Base-by-base conservation (phyloP, 2,329 filamentous ascomycete species). In the Ascochyta lentis region DNA sequence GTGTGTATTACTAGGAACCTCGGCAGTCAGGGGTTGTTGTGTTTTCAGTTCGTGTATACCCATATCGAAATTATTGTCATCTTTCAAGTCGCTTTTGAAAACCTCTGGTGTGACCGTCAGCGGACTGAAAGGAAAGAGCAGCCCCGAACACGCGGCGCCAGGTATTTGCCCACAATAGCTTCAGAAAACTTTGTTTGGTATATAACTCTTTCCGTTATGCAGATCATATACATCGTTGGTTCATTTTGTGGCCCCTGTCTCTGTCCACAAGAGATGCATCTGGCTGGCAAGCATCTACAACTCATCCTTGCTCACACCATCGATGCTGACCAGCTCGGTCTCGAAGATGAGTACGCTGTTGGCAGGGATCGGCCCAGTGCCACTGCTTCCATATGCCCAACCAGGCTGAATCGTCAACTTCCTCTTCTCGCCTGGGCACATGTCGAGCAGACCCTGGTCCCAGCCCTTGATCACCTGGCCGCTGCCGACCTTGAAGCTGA, bases 381-480 rank as follows among this genome's bases (percentile, higher is more conserved):
- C 84, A 58, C 89, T 85, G 61, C 87, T 80, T 56, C 94, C 94
- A 74, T 97, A 98, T 46, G 88, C 94, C 72, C 88, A 86, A 74
- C 91, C 89, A 22, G 94, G 92, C 47, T 92, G 92, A 49, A 99
- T 95, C 26, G 92, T 98, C 73, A 99, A 81, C 56, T 87, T 94
- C 78, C 78, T 86, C 86, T 96, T 96, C 83, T 99, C 94, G 61
- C 95, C 95, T 67, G 95, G 89, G 79, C 94, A 98, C 94, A 98
- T 98, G 72, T 93, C 91, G 41, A 96, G 74, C 23, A 98, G 85
- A 48, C 94, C 94, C 73, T 96, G 81, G 70, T 98, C 94, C 93
- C 93, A 97, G 70, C 94, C 94, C 81, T 95, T 92, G 79, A 99
- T 99, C 56, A 98, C 95, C 76, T 90, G 86, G 41, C 94, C 93